Conservation (phyloP, 2,329 filamentous ascomycete species). For the Neofusicoccum kwambonambiense region DNA sequence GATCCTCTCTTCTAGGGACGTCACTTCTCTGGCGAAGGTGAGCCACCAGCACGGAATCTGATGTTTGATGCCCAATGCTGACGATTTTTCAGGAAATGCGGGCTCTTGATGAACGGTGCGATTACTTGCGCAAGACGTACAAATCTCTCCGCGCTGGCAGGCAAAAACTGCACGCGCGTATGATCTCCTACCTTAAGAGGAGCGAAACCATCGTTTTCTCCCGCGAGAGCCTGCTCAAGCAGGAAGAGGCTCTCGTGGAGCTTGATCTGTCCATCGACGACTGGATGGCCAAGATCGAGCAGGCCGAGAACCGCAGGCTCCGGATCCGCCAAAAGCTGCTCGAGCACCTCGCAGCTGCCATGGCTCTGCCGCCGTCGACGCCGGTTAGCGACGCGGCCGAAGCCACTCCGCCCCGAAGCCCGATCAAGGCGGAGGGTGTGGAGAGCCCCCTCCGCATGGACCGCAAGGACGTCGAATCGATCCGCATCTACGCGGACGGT, state of each 20-base stretch:
- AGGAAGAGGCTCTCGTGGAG: conserved; percentile 75
- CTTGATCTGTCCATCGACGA: conserved; percentile 77
- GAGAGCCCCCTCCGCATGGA: conserved; percentile 35
- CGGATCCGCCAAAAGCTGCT: conserved; percentile 76
- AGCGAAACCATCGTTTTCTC: conserved; percentile 70
- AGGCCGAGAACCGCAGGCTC: conserved; percentile 73
- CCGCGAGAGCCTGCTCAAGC: conserved; percentile 71
- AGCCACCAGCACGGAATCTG: conserved; percentile 39
- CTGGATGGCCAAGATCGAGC: conserved; percentile 77
- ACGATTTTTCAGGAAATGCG: conserved; percentile 58
- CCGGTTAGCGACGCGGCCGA: conserved; percentile 30
- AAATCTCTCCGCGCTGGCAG: conserved; percentile 72
- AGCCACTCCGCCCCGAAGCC: conserved; percentile 39
- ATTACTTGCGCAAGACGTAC: conserved; percentile 76
- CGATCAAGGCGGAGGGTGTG: conserved; percentile 35
- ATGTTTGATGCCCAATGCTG: conserved; percentile 28
- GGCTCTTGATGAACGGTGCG: conserved; percentile 72
- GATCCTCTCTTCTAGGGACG: conserved; percentile 39
- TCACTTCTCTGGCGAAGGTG: conserved; percentile 55
- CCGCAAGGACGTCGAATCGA: conserved; percentile 41
- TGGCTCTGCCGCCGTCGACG: conserved; percentile 20
- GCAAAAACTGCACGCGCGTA: conserved; percentile 72
- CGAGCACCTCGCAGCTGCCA: conserved; percentile 74
- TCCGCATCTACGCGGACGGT: conserved; percentile 45
- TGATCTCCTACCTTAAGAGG: conserved; percentile 73